A percentile compares a stretch with the other conserved stretches of the same genome.
Conservation (phyloP, 179 eudicot genomes). For the Patellifolia procumbens region DNA sequence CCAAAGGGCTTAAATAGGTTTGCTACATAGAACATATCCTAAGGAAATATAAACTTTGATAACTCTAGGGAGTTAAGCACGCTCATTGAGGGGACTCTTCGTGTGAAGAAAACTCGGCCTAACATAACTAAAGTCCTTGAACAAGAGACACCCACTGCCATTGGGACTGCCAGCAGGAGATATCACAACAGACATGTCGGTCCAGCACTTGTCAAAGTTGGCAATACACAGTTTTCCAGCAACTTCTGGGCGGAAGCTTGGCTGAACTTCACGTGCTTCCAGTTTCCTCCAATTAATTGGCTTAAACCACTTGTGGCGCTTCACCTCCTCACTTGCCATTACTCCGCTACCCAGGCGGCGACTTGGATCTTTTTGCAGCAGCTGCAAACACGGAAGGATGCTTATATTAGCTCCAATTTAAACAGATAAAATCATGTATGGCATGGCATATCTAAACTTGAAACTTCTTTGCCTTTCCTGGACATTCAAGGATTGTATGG, state of each 20-base stretch:
- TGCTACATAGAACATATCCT: background rate
- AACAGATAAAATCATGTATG: background rate
- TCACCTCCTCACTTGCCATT: constrained; percentile 75
- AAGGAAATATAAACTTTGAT: background rate
- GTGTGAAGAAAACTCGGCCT: constrained; percentile 54
- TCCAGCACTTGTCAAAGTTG: constrained; percentile 79
- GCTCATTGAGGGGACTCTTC: constrained; percentile 37
- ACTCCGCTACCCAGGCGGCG: constrained; percentile 72
- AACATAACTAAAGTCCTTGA: constrained; percentile 73
- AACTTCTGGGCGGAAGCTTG: constrained; percentile 78
- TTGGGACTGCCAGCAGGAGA: constrained; percentile 87
- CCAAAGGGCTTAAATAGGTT: background rate
- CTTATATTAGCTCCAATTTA: constrained; percentile 12
- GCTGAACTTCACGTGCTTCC: constrained; percentile 63
- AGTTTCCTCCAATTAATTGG: constrained; percentile 78
- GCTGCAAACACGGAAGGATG: constrained; percentile 31
- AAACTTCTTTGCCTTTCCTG: background rate
- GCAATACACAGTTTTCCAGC: constrained; percentile 72
- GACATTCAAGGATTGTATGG: background rate
- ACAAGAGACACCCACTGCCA: constrained; percentile 45
- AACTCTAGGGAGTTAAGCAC: constrained; percentile 10
- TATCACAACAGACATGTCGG: constrained; percentile 70
- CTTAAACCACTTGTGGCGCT: constrained; percentile 87
- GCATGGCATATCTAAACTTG: background rate
- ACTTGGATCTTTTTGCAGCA: constrained; percentile 71